Evolutionary conservation across 352 stramenopile species (phyloP), one percentile per base, ranked within the genome.

Genomic region (Phytophthora sansomeana): DNA sequence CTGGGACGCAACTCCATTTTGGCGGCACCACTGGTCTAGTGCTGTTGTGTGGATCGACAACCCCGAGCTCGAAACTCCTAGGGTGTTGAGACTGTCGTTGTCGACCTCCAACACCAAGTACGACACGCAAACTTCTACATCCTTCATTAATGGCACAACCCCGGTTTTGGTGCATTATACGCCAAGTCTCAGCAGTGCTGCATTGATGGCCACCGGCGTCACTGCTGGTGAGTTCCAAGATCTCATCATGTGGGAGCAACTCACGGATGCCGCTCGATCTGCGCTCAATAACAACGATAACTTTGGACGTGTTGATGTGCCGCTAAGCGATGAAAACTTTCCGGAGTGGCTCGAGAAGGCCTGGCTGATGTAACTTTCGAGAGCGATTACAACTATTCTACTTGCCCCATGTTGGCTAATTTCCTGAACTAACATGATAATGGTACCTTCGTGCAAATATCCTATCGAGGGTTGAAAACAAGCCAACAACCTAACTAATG

Each of bases 1-100:
- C 1, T 35, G 30, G 28, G 13, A 10, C 21, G 43, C 11, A 41
- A 50, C 0, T 13, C 16, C 49, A 5, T 44, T 33, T 33, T 33
- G 49, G 17, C 24, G 44, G 33, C 26, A 56, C n/a, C n/a, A n/a
- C n/a, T n/a, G 56, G 56, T 14, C 36, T 21, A 57, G 32, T 49
- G 9, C 49, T 9, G 46, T 64, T 11, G n/a, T 64, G 6, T 64
- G 56, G 56, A 32, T 64, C n/a, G 56, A 64, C 11, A 64, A 64
- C 14, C 44, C 56, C 9, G 33, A 36, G 1, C 2, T 56, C 1
- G 33, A 33, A 5, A 46, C 32, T 26, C 49, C 49, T 0, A 32
- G 4, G 11, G 32, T 56, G 11, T 5, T 56, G n/a, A 30, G 49
- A 16, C 5, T 56, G 13, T 56, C 49, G n/a, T 32, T 43, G n/a